phyloP scores from a whole-genome alignment of 31 red algal species.

The Odonthalia washingtoniensis region DNA sequence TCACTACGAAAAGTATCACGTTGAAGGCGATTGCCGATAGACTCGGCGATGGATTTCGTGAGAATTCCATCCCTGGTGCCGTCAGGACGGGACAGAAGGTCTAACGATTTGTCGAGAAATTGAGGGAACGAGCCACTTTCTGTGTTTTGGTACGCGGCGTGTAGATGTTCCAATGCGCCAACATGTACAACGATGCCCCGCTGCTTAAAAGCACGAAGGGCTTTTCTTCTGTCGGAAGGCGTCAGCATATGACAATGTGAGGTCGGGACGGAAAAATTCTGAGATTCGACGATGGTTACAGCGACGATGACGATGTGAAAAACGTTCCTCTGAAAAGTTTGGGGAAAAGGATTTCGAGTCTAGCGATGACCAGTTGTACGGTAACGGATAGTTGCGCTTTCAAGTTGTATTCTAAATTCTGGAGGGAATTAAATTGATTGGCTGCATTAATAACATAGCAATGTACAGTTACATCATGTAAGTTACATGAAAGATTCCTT shows the following conservation, averaged over 20 bases:
- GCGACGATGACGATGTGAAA: too few relatives aligned
- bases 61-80: conserved; percentile 54
- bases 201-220: conserved; percentile 61
- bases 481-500: too few relatives aligned
- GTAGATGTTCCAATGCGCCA: conserved; percentile 62
- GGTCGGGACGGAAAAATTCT: too few relatives aligned
- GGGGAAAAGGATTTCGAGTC: too few relatives aligned
- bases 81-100: conserved; percentile 32
- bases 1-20: conserved; percentile 44
- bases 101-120: conserved; percentile 68
- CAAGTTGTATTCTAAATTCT: too few relatives aligned
- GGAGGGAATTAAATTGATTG: too few relatives aligned
- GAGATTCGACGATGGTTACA: too few relatives aligned
- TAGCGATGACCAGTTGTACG: too few relatives aligned
- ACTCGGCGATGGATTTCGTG: conserved; percentile 45
- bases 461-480: too few relatives aligned
- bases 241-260: neutral
- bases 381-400: too few relatives aligned
- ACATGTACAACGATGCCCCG: conserved; percentile 75
- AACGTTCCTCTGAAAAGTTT: too few relatives aligned
- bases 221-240: conserved; percentile 33
- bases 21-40: conserved; percentile 43
- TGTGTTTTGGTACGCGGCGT: conserved; percentile 33
- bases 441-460: too few relatives aligned
- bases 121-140: conserved; percentile 30